A percentile compares a stretch with the other conserved stretches of the same genome.
phyloP scores from a whole-genome alignment of 345 rosid genomes.

The Populus pruinosa region DNA sequence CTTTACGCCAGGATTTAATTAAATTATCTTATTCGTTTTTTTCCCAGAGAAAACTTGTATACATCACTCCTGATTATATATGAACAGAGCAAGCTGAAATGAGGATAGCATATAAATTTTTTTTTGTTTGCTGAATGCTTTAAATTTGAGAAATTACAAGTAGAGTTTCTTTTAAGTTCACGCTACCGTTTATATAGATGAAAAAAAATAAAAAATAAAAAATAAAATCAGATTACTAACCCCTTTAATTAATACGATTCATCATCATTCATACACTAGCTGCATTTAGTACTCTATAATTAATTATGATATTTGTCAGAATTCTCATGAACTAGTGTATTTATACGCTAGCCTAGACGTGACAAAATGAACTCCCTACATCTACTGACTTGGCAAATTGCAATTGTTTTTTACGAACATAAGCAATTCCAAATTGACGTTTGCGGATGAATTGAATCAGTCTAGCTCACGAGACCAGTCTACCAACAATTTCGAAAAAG shows the following conservation, averaged over 20 bases:
- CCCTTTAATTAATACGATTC: neutral
- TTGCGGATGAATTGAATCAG: too few species aligned
- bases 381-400: neutral
- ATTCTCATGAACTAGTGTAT: neutral
- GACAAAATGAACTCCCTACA: neutral
- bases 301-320: neutral
- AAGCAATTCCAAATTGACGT: neutral
- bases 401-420: neutral
- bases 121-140: neutral
- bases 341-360: neutral
- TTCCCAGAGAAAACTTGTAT: too few species aligned
- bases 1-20: too few species aligned
- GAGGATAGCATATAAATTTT: too few species aligned
- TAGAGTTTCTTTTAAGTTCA: too few species aligned
- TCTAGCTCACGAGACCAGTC: neutral
- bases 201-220: too few species aligned
- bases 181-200: too few species aligned
- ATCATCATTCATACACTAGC: neutral
- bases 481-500: neutral
- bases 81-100: too few species aligned
- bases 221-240: too few species aligned
- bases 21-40: too few species aligned
- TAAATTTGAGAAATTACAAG: neutral
- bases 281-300: neutral
- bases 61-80: too few species aligned